phyloP scores from a whole-genome alignment of 306 rosid species.

The Canavalia gladiata region DNA sequence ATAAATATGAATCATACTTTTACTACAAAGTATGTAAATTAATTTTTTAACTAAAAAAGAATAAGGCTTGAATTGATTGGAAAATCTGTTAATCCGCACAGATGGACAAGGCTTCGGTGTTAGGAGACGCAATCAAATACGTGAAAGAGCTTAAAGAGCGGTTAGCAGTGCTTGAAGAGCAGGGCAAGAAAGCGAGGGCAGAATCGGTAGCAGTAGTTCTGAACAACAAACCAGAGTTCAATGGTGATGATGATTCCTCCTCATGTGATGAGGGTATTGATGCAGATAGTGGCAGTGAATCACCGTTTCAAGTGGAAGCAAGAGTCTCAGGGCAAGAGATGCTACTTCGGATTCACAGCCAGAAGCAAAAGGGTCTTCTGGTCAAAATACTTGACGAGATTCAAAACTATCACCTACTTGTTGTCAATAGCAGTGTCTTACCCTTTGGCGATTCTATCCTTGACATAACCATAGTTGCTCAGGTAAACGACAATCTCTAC shows the following conservation, averaged over 20 bases:
- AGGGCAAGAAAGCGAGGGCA: constrained; percentile 58
- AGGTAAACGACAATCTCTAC: constrained; percentile 54
- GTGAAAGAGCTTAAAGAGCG: constrained; percentile 72
- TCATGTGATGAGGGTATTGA: constrained; percentile 62
- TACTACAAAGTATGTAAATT: no score
- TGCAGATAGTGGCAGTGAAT: constrained; percentile 13
- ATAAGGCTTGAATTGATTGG: no score
- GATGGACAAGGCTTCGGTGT: constrained; percentile 84
- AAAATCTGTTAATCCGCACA: constrained; percentile 21
- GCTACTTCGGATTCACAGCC: constrained; percentile 68
- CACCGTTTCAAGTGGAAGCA: constrained; percentile 66
- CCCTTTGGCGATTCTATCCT: constrained; percentile 56
- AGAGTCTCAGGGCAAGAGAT: constrained; percentile 69
- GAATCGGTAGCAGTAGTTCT: constrained; percentile 53
- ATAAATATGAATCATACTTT: no score
- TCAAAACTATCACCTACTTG: constrained; percentile 58
- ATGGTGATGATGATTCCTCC: constrained; percentile 57
- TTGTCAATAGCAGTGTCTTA: constrained; percentile 53
- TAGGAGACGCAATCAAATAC: constrained; percentile 74
- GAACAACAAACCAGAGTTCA: constrained; percentile 50
- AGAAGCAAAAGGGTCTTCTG: constrained; percentile 61
- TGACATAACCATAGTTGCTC: constrained; percentile 68
- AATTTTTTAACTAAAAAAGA: no score
- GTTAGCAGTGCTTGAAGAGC: constrained; percentile 65
- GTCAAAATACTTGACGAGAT: constrained; percentile 61